Evolutionary conservation across 2,329 filamentous ascomycete genomes (phyloP).

Genomic region (Phyllosticta citribraziliensis): DNA sequence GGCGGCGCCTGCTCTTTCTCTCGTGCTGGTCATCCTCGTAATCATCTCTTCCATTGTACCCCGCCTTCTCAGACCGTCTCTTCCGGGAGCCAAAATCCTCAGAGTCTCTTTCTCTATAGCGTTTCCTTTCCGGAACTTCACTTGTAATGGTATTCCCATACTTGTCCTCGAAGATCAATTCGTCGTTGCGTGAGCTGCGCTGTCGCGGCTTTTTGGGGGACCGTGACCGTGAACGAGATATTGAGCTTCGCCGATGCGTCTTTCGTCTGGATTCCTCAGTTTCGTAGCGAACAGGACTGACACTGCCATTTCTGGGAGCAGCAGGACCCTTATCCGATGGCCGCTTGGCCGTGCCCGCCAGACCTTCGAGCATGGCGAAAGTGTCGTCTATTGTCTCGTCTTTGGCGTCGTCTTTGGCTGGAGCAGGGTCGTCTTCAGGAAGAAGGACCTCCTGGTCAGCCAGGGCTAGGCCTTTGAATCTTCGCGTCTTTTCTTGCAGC

Average conservation of each 20-base stretch:
- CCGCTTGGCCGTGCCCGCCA: slow-evolving; percentile 58
- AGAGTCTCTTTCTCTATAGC: slow-evolving; percentile 29
- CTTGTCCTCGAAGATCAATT: slow-evolving; percentile 50
- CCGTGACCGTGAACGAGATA: slow-evolving; percentile 38
- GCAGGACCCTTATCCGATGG: slow-evolving; percentile 38
- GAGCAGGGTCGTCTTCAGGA: slow-evolving; percentile 36
- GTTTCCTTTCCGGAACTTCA: slow-evolving; percentile 25
- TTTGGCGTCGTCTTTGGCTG: slow-evolving; percentile 28
- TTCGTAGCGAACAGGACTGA: slow-evolving; percentile 44
- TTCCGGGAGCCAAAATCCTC: not conserved
- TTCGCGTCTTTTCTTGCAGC: slow-evolving; percentile 53
- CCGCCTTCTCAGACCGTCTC: slow-evolving; percentile 29
- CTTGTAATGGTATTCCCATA: slow-evolving; percentile 40
- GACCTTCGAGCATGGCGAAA: slow-evolving; percentile 76
- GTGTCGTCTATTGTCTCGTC: slow-evolving; percentile 81
- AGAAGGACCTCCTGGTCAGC: slow-evolving; percentile 61
- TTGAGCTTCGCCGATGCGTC: slow-evolving; percentile 35
- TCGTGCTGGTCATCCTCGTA: slow-evolving; percentile 17
- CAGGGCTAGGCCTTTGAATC: slow-evolving; percentile 85
- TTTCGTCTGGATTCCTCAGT: slow-evolving; percentile 34
- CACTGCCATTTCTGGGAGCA: slow-evolving; percentile 47
- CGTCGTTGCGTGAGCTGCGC: slow-evolving; percentile 35
- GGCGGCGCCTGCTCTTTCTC: slow-evolving; percentile 34
- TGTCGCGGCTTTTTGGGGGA: slow-evolving; percentile 22
- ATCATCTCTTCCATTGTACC: not conserved